Base-by-base conservation (phyloP, 306 rosid species). In the Trifolium dubium region DNA sequence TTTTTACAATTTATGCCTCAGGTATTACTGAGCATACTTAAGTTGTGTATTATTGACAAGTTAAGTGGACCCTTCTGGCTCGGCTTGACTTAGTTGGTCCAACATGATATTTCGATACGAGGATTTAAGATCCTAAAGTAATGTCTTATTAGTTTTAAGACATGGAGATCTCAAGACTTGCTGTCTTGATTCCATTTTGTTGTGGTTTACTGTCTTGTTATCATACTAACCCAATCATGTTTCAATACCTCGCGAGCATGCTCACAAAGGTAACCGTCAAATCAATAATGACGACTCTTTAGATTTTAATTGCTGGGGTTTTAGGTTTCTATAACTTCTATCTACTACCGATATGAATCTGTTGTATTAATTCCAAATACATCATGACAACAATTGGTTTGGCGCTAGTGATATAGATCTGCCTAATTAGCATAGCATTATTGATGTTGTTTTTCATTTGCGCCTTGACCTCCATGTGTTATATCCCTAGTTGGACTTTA, bases 1-100 rank as follows among this genome's bases (percentile, higher is more conserved):
- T 13, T n/a, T 8, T 18, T 54, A 54, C 30, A 19, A 54, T 19
- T 30, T 29, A 29, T 67, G 64, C 37, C 29, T 62, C 31, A 47
- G 19, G 76, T 37, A 29, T 69, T 69, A 12, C 9, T 43, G 19
- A 44, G 73, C 12, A 72, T 64, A 29, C 39, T 79, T 4, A 54
- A 32, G 13, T 35, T 31, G 32, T 79, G 71, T 4, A 54, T 41
- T 59, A 23, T 23, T 23, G 77, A 17, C 19, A 2, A 19, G 5
- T 62, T 10, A 39, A 23, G 15, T 64, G 10, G 69, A 9, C 10
- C 10, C 32, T 1, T 40, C 43, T 61, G 18, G n/a, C 44, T 31
- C 9, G 17, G 2, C 51, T 64, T 6, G 29, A 8, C 15, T 17
- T 11, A 13, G 37, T 2, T 29, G 17, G 64, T 29, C 18, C 15